Evolutionary conservation across 2,329 filamentous ascomycete genomes (phyloP).

Genomic region (Ceratocystis alfenasii): DNA sequence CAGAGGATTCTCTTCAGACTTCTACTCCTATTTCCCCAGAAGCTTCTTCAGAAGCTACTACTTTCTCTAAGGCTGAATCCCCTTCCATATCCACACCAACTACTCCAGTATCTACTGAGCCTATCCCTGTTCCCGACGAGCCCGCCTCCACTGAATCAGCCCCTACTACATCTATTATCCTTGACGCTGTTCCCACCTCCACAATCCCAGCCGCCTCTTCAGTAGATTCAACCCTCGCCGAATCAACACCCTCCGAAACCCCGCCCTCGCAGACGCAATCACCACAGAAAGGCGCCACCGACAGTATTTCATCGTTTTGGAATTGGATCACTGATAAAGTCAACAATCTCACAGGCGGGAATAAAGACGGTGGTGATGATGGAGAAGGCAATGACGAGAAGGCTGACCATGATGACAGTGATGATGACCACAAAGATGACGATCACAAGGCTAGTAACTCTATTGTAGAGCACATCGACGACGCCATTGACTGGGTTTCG

Average conservation of each 20-base stretch:
- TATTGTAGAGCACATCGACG: conserved; percentile 28
- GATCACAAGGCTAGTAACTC: conserved; percentile 28
- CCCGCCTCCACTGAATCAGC: too few species aligned
- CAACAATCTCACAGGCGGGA: conserved; percentile 11
- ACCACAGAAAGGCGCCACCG: conserved; percentile 24
- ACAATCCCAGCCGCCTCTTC: background rate
- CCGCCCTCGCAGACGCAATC: background rate
- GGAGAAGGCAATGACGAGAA: conserved; percentile 18
- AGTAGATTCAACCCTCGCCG: background rate
- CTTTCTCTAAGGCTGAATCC: conserved; percentile 20
- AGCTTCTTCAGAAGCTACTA: conserved; percentile 24
- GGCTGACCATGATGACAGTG: conserved; percentile 6
- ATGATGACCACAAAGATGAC: conserved; percentile 22
- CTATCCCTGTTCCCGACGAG: conserved; percentile 22
- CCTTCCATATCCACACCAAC: conserved; percentile 7
- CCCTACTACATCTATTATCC: background rate
- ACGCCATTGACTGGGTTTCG: conserved; percentile 42
- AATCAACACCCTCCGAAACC: background rate
- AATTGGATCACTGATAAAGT: conserved; percentile 12
- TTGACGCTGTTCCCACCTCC: background rate
- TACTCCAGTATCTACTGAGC: conserved; percentile 21
- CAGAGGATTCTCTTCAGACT: conserved; percentile 27
- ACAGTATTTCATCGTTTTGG: conserved; percentile 10
- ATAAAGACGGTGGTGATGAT: conserved; percentile 23
- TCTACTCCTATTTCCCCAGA: too few species aligned